Base-by-base conservation (phyloP, 805 yeast species). In the Candida michaelii region DNA sequence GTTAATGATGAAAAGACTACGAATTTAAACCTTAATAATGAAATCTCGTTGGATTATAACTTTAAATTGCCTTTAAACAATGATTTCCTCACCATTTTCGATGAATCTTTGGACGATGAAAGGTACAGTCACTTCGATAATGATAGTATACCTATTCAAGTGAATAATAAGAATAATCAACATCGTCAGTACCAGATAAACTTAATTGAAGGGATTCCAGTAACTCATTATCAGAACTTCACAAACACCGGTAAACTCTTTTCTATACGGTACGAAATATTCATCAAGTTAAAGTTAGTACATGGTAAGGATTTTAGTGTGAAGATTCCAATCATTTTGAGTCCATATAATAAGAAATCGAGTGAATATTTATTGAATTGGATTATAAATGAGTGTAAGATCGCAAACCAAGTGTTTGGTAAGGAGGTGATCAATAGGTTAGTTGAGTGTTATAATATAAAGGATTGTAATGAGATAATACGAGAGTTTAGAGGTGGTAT, bases 351-450 rank as follows among this genome's bases (percentile, higher is more conserved):
- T 50, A 57, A 74, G 27, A 49, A 58, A 2, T 69, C 76, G 49
- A 64, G 81, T 31, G 71, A 66, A 25, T 71, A 78, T 43, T 54
- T 81, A 10, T 65, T 80, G 42, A 69, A 67, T 45, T 72, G 83
- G 74, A 77, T 82, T 13, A 49, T 69, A 44, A 66, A 70, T 37
- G 83, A 82, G 54, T 75, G 77, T 40, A 76, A 73, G 29, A 44
- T 63, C 17, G 77, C 84, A 1, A 54, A 56, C 8, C 49, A 48
- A 16, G 44, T 37, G 23, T 71, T 67, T 51, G 74, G 76, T n/a
- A 56, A 52, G 30, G 56, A 51, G 6, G 30, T 55, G n/a, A 41
- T 49, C 15, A 58, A 57, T 37, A 47, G 43, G 13, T 21, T 62
- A 47, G 17, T 43, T 32, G 17, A 36, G 45, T 25, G 37, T 47